Evolutionary conservation across 2,329 filamentous ascomycete genomes (phyloP).

Genomic region (Exophiala mesophila): DNA sequence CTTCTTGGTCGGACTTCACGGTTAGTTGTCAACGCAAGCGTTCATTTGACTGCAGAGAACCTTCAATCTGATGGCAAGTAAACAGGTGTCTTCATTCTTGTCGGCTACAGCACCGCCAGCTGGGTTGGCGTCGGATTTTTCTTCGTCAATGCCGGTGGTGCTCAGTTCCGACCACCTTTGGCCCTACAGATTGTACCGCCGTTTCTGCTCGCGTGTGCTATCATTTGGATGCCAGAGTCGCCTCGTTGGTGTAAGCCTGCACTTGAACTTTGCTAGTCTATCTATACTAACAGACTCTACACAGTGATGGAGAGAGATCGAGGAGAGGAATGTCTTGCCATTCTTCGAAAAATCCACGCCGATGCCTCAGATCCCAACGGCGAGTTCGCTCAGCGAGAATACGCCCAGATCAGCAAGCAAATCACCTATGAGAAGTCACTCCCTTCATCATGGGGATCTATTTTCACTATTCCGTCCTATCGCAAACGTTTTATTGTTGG

Average conservation of each 20-base stretch:
- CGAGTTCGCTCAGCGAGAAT: slow-evolving; percentile 5
- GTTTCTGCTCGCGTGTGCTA: slow-evolving; percentile 35
- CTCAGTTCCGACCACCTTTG: slow-evolving; percentile 18
- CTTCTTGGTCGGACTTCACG: slow-evolving; percentile 18
- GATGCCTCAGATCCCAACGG: slow-evolving; percentile 6
- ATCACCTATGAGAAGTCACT: not conserved
- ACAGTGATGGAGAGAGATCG: slow-evolving; percentile 24
- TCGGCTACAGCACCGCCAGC: not conserved
- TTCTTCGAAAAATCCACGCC: slow-evolving; percentile 18
- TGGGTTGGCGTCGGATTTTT: slow-evolving; percentile 21
- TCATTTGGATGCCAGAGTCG: slow-evolving; percentile 30
- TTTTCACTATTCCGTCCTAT: not conserved
- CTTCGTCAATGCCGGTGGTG: slow-evolving; percentile 10
- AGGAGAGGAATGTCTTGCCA: slow-evolving; percentile 20
- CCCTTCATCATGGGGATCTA: not conserved
- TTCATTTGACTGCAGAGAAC: slow-evolving; percentile 7
- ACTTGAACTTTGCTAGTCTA: not conserved
- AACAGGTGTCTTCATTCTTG: not conserved
- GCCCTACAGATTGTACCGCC: slow-evolving; percentile 17
- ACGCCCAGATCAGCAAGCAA: slow-evolving; percentile 7
- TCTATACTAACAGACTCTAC: not conserved
- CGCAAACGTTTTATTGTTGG: not conserved
- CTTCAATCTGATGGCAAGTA: not conserved
- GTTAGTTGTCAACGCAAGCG: slow-evolving; percentile 13
- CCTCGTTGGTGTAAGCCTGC: slow-evolving; percentile 23